These are phyloP conservation scores for Fonsecaea multimorphosa DNA, from an alignment of 2,329 filamentous ascomycete species.

Conservation along the genomic window DNA sequence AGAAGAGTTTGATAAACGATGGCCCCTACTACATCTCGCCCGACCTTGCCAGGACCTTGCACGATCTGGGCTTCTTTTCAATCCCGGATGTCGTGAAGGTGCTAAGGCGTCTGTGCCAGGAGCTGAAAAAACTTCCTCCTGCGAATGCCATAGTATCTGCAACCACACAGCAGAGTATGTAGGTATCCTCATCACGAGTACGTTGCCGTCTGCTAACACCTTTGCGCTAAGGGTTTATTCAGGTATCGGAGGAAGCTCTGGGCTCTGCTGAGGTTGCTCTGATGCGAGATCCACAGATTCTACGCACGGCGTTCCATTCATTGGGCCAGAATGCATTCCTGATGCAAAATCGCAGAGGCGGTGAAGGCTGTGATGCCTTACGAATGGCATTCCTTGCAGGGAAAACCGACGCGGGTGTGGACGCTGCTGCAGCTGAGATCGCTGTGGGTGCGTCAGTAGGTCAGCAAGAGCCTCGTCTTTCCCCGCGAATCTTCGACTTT, in stretches of 20 bases:
- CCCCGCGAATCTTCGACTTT: conserved; percentile 10
- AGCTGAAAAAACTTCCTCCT: conserved; percentile 13
- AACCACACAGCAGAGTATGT: conserved; percentile 21
- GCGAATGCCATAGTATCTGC: conserved; percentile 11
- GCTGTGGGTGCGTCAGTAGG: neutral
- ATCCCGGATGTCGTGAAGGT: conserved; percentile 18
- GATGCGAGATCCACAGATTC: conserved; percentile 21
- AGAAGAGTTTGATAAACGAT: neutral
- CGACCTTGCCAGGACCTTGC: conserved; percentile 18
- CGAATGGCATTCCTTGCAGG: conserved; percentile 21
- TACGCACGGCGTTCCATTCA: conserved; percentile 26
- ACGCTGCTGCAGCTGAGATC: conserved; percentile 23
- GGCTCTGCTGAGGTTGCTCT: conserved; percentile 9
- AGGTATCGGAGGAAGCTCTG: conserved; percentile 18
- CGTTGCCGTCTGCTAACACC: neutral
- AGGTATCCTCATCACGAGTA: neutral
- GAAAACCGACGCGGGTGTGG: conserved; percentile 29
- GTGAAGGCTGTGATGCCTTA: conserved; percentile 26
- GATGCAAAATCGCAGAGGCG: conserved; percentile 19
- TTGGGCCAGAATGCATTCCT: conserved; percentile 25
- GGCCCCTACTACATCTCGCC: conserved; percentile 21
- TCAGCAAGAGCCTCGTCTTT: neutral
- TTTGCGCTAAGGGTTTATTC: conserved; percentile 18
- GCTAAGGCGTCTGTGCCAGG: conserved; percentile 14
- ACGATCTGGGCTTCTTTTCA: conserved; percentile 21